Evolutionary conservation across 371 early-diverging fungal species (phyloP), one percentile per base, ranked within the genome.

Genomic region (Synchytrium microbalum): DNA sequence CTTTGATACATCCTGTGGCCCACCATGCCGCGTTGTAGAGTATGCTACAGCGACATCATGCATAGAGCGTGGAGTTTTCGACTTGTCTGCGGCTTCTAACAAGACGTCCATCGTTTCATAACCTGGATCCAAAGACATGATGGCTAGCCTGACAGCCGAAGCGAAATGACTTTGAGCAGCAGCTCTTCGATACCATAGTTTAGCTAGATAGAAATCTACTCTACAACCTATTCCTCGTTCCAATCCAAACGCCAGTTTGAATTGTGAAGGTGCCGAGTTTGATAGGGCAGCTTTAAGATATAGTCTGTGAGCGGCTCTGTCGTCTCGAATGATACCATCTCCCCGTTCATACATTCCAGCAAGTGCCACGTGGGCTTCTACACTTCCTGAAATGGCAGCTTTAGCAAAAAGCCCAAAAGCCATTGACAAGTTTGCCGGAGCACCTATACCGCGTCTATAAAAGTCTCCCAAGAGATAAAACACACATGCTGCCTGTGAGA

Each of bases 281-380:
- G 24, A 5, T 2, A 67, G 68, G 0, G 73, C 73, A 19, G 68
- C 62, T 58, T 62, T 59, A 13, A 16, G 14, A 62, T 70, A 73
- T 27, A 70, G 54, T 2, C 30, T 27, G 46, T 69, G 67, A 23
- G 73, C 73, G 10, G 51, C 54, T 2, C 13, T 32, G 13, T 73
- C 66, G 52, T 73, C 73, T 31, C 64, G 27, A 13, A 57, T 54
- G 1, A 69, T 61, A 26, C 73, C 73, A 23, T 67, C 73, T 2
- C 73, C 73, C 10, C 66, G 59, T 61, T 73, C 73, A 58, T 73
- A 69, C 73, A 73, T 73, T 25, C 38, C 51, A 24, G 73, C 73
- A 23, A 73, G 59, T 1, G 51, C 62, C 13, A 38, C 27, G 19
- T 63, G 29, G 1, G 60, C 67, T 10, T 61, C 64, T 24, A 28